A percentile compares a stretch with the other conserved stretches of the same genome.
These are phyloP conservation scores for Rhizopus delemar DNA, from an alignment of 371 early-diverging fungal species.

Conservation along the genomic window DNA sequence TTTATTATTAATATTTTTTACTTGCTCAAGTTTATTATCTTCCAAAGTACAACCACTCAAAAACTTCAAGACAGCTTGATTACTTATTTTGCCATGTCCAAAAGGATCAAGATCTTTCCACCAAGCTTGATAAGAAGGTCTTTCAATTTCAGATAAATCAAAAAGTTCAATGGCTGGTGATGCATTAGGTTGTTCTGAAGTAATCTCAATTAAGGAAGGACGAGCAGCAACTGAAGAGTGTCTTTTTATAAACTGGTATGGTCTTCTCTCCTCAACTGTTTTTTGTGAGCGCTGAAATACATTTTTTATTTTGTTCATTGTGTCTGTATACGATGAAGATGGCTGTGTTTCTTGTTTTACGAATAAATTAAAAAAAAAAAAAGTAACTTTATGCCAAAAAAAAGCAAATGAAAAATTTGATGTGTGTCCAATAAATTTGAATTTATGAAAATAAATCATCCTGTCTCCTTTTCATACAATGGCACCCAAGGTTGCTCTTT, in stretches of 20 bases:
- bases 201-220: not conserved
- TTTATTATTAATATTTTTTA: conserved; percentile 1
- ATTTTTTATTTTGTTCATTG: conserved; percentile 34
- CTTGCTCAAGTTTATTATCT: conserved; percentile 35
- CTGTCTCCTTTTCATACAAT: too few relatives aligned
- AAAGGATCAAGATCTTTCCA: conserved; percentile 49
- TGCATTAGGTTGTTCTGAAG: not conserved
- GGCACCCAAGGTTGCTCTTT: too few relatives aligned
- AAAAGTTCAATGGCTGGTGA: conserved; percentile 24
- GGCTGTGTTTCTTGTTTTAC: conserved; percentile 7
- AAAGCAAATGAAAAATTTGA: too few relatives aligned
- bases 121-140: conserved; percentile 31
- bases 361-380: too few relatives aligned
- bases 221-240: conserved; percentile 8
- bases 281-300: conserved; percentile 33
- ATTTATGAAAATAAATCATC: too few relatives aligned
- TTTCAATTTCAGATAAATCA: conserved; percentile 31
- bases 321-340: not conserved
- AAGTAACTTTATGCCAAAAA: too few relatives aligned
- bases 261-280: conserved; percentile 23
- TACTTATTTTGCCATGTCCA: conserved; percentile 26
- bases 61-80: conserved; percentile 32
- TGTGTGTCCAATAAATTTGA: too few relatives aligned
- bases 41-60: conserved; percentile 32
- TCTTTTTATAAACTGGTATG: conserved; percentile 31